Percentiles rank a stretch among this genome's conserved stretches.
phyloP scores from a whole-genome alignment of 2,329 filamentous ascomycete genomes.

The Cladosporium sp. region DNA sequence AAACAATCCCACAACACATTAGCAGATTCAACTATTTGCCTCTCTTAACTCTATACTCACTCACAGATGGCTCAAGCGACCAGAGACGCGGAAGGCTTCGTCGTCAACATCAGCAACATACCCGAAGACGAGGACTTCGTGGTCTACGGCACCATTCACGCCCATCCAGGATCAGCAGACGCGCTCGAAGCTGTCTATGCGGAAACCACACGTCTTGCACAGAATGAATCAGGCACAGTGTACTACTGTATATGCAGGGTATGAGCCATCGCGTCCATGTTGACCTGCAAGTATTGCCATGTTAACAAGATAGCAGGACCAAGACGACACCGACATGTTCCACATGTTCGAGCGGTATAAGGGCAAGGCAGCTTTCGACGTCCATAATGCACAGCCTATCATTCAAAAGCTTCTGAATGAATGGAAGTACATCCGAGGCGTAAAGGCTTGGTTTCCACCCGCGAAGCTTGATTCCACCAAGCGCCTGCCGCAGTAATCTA shows the following conservation, averaged over 20 bases:
- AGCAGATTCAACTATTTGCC: background rate
- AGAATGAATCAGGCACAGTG: conserved; percentile 33
- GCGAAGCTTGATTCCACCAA: background rate
- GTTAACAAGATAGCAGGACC: conserved; percentile 16
- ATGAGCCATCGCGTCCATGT: background rate
- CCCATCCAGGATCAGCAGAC: conserved; percentile 35
- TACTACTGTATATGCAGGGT: conserved; percentile 35
- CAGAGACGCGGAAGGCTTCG: conserved; percentile 5
- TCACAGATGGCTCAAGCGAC: background rate
- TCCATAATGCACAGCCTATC: conserved; percentile 34
- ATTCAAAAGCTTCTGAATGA: conserved; percentile 29
- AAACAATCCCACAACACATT: background rate
- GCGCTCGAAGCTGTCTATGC: conserved; percentile 36
- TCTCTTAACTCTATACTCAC: background rate
- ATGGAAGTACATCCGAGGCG: conserved; percentile 5
- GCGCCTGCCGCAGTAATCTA: background rate
- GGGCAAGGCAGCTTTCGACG: conserved; percentile 32
- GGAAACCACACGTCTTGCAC: conserved; percentile 32
- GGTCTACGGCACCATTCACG: conserved; percentile 26
- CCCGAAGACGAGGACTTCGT: conserved; percentile 9
- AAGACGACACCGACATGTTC: conserved; percentile 34
- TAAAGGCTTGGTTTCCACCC: conserved; percentile 9
- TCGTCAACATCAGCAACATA: background rate
- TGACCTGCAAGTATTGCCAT: background rate
- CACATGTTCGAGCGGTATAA: conserved; percentile 40